phyloP scores from a whole-genome alignment of 768 basidiomycete species.

The Baorangia bicolor region DNA sequence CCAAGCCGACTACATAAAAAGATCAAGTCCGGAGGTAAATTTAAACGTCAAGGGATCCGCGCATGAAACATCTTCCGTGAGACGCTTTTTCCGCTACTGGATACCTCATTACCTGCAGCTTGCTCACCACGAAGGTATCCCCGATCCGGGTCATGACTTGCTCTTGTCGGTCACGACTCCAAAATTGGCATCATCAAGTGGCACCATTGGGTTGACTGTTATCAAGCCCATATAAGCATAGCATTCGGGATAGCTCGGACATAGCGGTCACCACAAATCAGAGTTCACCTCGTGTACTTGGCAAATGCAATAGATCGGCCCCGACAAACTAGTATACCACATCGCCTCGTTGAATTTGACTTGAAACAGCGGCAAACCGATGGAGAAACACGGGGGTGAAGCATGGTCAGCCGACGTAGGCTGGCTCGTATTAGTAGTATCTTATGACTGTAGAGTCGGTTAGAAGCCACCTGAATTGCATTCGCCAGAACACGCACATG shows the following conservation, averaged over 20 bases:
- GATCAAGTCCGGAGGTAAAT: not conserved
- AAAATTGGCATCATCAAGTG: no score
- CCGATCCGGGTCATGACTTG: not conserved
- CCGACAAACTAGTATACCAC: not conserved
- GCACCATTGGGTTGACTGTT: no score
- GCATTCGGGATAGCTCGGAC: not conserved
- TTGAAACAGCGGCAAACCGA: not conserved
- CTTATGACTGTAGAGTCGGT: not conserved
- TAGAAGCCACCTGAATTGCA: not conserved
- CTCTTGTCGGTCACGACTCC: not conserved
- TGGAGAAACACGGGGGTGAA: not conserved
- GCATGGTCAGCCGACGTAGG: not conserved
- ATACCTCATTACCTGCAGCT: not conserved
- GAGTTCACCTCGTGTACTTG: not conserved
- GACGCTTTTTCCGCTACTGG: not conserved
- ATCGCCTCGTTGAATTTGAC: not conserved
- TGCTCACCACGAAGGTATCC: not conserved
- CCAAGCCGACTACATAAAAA: not conserved
- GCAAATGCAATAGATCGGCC: not conserved
- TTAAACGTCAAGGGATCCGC: not conserved
- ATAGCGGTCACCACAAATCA: not conserved
- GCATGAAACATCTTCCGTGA: not conserved
- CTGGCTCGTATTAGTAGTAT: not conserved
- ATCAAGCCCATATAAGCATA: not conserved
- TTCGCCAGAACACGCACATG: conserved; percentile 10